Percentiles rank a stretch among this genome's conserved stretches.
phyloP scores from a whole-genome alignment of 164 flowering plant species.

The Dillenia turbinata region DNA sequence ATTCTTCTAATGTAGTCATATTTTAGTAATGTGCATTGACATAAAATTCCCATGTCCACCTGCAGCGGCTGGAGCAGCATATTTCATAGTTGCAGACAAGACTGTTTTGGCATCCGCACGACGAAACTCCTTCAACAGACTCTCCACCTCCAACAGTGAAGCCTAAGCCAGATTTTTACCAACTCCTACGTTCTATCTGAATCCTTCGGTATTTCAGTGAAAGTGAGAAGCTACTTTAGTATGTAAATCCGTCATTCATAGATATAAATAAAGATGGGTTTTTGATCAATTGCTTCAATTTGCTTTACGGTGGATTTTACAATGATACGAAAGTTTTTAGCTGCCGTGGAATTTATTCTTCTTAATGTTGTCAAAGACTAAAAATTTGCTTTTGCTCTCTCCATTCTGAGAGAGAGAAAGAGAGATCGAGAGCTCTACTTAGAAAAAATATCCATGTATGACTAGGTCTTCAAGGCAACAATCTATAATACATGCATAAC shows the following conservation, averaged over 20 bases:
- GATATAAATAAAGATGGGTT: slow-evolving; percentile 15
- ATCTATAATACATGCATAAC: too few species aligned
- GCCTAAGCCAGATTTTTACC: slow-evolving; percentile 2
- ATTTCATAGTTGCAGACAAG: slow-evolving; percentile 94
- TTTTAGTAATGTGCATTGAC: not conserved
- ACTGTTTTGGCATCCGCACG: slow-evolving; percentile 75
- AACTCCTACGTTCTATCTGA: not conserved
- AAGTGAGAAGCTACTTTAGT: not conserved
- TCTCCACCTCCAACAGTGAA: slow-evolving; percentile 5
- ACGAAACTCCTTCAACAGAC: slow-evolving; percentile 58
- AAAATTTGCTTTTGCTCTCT: too few species aligned
- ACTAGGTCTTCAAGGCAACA: too few species aligned
- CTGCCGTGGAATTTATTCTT: too few species aligned
- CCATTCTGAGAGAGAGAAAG: too few species aligned
- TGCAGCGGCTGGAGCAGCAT: slow-evolving; percentile 84
- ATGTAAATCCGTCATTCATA: slow-evolving; percentile 9
- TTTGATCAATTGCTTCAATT: not conserved
- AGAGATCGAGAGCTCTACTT: too few species aligned
- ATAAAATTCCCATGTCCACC: not conserved
- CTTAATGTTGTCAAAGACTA: too few species aligned
- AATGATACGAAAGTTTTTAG: too few species aligned
- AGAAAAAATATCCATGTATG: too few species aligned
- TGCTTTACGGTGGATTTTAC: too few species aligned
- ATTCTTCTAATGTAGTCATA: not conserved
- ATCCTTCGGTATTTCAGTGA: not conserved